Evolutionary conservation across 1,284 basidiomycete genomes (phyloP), one percentile per base, ranked within the genome.

Genomic region (Gymnopus androsaceus): DNA sequence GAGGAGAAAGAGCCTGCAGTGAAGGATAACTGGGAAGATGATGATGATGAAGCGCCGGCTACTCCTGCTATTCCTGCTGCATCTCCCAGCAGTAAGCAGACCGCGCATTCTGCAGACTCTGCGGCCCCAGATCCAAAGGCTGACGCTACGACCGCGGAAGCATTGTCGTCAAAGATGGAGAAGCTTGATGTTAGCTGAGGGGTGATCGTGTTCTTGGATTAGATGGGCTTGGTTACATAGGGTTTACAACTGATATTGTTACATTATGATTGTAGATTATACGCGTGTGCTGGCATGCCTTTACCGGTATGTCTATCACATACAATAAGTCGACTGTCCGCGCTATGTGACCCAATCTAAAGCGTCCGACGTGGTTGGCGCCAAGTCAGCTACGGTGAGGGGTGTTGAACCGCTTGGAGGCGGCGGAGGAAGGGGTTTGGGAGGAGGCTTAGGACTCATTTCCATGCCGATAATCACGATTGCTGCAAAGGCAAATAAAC

Each of bases 11-110:
- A 74, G 62, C 69, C 73, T 59, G 67, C 36, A 3, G 78, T 90
- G 17, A 83, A 80, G 59, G 88, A 90, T 56, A 83, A 76, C 62
- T 92, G 90, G 89, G 88, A 92, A 47, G 88, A 88, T 54, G 89
- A 90, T 12, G 87, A 85, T 23, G 86, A 83, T 14, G 75, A 74
- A 12, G 41, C 23, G 9, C 6, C 27, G n/a, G 17, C 33, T 48
- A 31, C 30, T 12, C 79, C 75, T 46, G 64, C 25, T 17, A 7
- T 53, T 37, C 33, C 38, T 21, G 36, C 41, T 54, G 25, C 40
- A 48, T 17, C 41, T 51, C 17, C 49, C 37, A 17, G 31, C 38
- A 17, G 36, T 49, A 12, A 41, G 36, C 49, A 23, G 44, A n/a
- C n/a, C n/a, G 17, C 45, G 21, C 21, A 33, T 9, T 41, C 41